Percentiles rank a stretch among this genome's conserved stretches.
phyloP scores from a whole-genome alignment of 2,329 filamentous ascomycete genomes.

The Cladobotryum mycophilum region DNA sequence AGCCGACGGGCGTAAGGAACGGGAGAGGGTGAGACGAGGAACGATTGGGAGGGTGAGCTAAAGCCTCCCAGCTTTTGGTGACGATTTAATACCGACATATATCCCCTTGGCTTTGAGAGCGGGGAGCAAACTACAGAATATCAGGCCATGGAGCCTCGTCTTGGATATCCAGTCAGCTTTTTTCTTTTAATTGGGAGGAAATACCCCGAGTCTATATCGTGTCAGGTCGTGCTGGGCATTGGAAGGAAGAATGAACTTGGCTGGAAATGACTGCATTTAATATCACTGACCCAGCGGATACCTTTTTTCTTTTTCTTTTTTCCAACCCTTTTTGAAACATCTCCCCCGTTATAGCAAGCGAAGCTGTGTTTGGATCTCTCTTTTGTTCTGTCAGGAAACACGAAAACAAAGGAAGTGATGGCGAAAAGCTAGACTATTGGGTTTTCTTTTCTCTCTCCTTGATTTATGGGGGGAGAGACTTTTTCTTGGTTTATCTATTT shows the following conservation, averaged over 20 bases:
- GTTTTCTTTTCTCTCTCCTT: neutral
- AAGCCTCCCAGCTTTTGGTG: neutral
- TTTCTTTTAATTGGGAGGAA: no score
- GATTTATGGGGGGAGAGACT: neutral
- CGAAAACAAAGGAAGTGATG: no score
- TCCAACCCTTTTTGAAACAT: neutral
- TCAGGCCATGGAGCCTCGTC: no score
- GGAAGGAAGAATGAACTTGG: no score
- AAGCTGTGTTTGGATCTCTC: neutral
- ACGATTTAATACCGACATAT: no score
- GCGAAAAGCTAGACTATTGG: neutral
- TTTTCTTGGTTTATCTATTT: neutral
- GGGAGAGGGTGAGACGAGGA: slow-evolving; percentile 25
- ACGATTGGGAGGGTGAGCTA: slow-evolving; percentile 16
- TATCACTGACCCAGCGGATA: no score
- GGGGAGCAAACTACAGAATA: no score
- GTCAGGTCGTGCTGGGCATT: neutral
- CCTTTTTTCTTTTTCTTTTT: no score
- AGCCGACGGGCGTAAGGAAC: slow-evolving; percentile 28
- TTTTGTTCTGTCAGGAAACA: neutral
- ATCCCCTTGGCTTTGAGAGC: no score
- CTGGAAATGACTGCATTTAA: no score
- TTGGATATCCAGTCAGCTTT: no score
- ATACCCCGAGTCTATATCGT: neutral
- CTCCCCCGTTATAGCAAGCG: neutral